Percentiles rank a stretch among this genome's conserved stretches.
phyloP scores from a whole-genome alignment of 495 filamentous ascomycete species.

The Aspergillus sparsus region DNA sequence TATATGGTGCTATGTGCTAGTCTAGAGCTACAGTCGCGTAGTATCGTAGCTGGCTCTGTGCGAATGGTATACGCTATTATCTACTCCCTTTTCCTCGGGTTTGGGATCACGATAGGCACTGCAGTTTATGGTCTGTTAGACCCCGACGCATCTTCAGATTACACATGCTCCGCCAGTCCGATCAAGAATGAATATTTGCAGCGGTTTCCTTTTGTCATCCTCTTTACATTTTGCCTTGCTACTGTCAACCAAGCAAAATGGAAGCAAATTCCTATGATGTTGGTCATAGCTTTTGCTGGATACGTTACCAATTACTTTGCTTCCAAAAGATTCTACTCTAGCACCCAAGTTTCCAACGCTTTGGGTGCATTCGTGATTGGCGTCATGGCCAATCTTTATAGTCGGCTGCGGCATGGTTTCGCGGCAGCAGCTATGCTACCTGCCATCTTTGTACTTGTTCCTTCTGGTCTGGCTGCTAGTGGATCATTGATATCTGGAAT shows the following conservation, averaged over 20 bases:
- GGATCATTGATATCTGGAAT: constrained; percentile 85
- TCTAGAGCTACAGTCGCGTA: constrained; percentile 83
- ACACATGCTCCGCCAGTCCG: constrained; percentile 62
- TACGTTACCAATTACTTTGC: constrained; percentile 86
- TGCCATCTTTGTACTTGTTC: constrained; percentile 93
- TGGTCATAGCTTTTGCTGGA: constrained; percentile 78
- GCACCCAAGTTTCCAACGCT: constrained; percentile 77
- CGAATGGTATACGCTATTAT: constrained; percentile 96
- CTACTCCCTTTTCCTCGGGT: constrained; percentile 94
- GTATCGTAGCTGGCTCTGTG: constrained; percentile 86
- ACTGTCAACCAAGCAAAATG: constrained; percentile 88
- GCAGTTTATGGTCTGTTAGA: constrained; percentile 86
- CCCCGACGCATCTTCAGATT: constrained; percentile 67
- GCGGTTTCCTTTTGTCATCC: constrained; percentile 70
- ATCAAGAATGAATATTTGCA: constrained; percentile 51
- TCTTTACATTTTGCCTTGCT: constrained; percentile 80
- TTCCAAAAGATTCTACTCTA: constrained; percentile 66
- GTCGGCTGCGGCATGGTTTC: constrained; percentile 76
- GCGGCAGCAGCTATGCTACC: constrained; percentile 88
- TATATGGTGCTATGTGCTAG: constrained; percentile 81
- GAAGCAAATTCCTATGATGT: constrained; percentile 86
- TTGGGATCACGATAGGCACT: constrained; percentile 93
- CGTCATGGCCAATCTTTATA: constrained; percentile 84
- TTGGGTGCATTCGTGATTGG: constrained; percentile 86
- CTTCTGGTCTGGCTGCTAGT: constrained; percentile 81